Evolutionary conservation across 2,329 filamentous ascomycete genomes (phyloP).

Genomic region (Dactylonectria macrodidyma): DNA sequence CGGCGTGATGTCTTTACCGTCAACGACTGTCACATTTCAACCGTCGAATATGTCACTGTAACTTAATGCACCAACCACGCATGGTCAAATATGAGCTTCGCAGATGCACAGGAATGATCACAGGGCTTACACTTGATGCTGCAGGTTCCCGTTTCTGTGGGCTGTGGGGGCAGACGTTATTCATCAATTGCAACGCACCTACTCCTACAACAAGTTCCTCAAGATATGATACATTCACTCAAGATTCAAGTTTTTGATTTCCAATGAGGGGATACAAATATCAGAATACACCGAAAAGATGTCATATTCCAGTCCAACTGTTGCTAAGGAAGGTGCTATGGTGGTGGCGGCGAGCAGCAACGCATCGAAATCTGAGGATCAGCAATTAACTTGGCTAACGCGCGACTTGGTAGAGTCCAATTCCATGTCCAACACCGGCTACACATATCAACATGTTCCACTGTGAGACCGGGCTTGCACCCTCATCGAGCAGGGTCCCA

Average conservation of each 20-base stretch:
- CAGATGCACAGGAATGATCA: constrained; percentile 19
- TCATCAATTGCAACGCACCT: constrained; percentile 19
- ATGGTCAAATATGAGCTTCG: constrained; percentile 25
- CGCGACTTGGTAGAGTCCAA: no score
- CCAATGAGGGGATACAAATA: background rate
- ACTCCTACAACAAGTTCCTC: constrained; percentile 13
- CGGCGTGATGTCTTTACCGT: constrained; percentile 26
- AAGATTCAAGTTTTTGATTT: background rate
- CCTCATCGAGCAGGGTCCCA: background rate
- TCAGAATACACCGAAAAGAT: background rate
- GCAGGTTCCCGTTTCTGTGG: constrained; percentile 23
- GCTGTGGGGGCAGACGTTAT: constrained; percentile 26
- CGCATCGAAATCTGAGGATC: no score
- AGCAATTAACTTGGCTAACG: no score
- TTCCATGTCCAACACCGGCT: background rate
- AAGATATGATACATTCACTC: constrained; percentile 19
- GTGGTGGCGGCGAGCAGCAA: no score
- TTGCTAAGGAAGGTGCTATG: background rate
- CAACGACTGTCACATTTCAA: constrained; percentile 27
- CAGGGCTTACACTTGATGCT: constrained; percentile 22
- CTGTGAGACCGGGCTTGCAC: background rate
- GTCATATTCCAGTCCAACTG: background rate
- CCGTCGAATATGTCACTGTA: constrained; percentile 19
- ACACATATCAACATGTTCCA: background rate
- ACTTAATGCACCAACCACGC: constrained; percentile 29